Evolutionary conservation across 1,284 basidiomycete genomes (phyloP), one percentile per base, ranked within the genome.

Genomic region (Rhodotorula sp.): DNA sequence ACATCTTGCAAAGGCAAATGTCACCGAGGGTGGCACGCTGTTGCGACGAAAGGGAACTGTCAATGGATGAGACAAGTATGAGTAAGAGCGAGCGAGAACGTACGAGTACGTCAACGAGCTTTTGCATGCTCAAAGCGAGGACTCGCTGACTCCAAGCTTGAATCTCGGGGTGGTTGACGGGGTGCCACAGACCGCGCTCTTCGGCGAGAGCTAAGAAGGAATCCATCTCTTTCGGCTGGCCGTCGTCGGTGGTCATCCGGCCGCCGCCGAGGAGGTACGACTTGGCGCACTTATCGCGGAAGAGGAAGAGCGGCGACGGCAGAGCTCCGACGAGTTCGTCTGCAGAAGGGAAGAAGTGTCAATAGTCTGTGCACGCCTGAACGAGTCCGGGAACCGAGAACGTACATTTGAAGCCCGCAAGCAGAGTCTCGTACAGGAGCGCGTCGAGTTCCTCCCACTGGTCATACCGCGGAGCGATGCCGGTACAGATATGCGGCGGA

Each of bases 321-420:
- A 75, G 60, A 14, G 69, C 67, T 50, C 69, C 71, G 55, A 75
- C 73, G 50, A 75, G 63, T 52, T 75, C 74, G 67, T 75, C 72
- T 73, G 62, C 14, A 5, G 21, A 8, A 4, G 28, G 15, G 28
- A 8, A 3, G 6, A 28, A 16, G 19, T 54, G 38, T 43, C 38
- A 43, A 43, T 28, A 52, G 26, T 62, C 21, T n/a, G 14, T 7
- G 55, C 15, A 38, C 3, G 0, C 16, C 3, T 23, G 23, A 10
- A 14, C n/a, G 28, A 19, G 34, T 48, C 6, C n/a, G 38, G 31
- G 57, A 48, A 7, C 3, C 19, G 19, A 19, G 19, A 1, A 62
- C 67, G 26, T 43, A 71, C 69, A 75, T 38, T 75, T 73, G 69
- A 71, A 73, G 3, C 67, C 74, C 1, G 71, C 71, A 18, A 73